Conservation (phyloP, 2,329 filamentous ascomycete genomes). For the Fusarium poae region DNA sequence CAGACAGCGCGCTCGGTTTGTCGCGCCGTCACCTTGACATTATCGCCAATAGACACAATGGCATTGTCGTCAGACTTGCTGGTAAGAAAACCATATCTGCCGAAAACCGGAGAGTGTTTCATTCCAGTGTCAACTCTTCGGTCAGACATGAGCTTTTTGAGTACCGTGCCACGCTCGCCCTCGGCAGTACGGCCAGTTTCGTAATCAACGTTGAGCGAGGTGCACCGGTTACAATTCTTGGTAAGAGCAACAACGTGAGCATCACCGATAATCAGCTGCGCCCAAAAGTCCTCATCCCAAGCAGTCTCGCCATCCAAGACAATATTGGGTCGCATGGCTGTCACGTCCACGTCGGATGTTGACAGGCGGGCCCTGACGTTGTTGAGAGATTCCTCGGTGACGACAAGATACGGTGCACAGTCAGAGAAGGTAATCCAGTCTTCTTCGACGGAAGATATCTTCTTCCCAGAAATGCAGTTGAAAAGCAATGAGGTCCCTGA, state of each 20-base stretch:
- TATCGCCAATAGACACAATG: conserved; percentile 57
- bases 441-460: conserved; percentile 43
- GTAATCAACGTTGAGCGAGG: conserved; percentile 79
- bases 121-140: conserved; percentile 76
- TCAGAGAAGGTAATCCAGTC: conserved; percentile 78
- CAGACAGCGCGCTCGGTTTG: conserved; percentile 66
- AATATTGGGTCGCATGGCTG: conserved; percentile 80
- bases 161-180: conserved; percentile 69
- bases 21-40: conserved; percentile 64
- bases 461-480: conserved; percentile 49
- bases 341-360: conserved; percentile 68
- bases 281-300: conserved; percentile 82
- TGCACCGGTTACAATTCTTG: conserved; percentile 77
- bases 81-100: conserved; percentile 75
- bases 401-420: conserved; percentile 79
- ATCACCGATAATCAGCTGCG: conserved; percentile 64
- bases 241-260: conserved; percentile 67
- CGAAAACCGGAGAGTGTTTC: conserved; percentile 79
- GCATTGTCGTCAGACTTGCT: conserved; percentile 44
- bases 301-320: conserved; percentile 71
- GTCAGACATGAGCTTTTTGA: conserved; percentile 79
- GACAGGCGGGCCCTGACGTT: conserved; percentile 72
- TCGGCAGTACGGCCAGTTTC: conserved; percentile 69
- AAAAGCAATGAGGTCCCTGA: conserved; percentile 55
- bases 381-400: conserved; percentile 76